Evolutionary conservation across 1,284 basidiomycete genomes (phyloP), one percentile per base, ranked within the genome.

Genomic region (Fomitopsis schrenkii): DNA sequence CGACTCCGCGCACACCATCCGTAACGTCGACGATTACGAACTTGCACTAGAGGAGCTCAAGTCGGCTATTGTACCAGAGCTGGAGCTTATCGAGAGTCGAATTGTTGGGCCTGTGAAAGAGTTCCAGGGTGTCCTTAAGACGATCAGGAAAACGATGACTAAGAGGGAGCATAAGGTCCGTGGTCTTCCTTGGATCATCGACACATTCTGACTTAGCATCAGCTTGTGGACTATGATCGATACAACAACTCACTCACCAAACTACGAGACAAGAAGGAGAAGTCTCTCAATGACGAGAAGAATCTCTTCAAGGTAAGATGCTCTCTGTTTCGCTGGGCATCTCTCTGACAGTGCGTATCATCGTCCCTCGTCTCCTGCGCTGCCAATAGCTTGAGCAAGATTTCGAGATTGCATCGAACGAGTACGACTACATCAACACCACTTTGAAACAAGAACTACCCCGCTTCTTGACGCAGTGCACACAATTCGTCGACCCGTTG

Each of bases 401-500:
- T 70, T 98, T 94, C 70, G 97, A 99, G 75, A 78, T 91, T 58
- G 95, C 97, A 1, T 90, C 93, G 0, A 93, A 91, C 64, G 97
- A 99, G 72, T 99, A 98, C 69, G 97, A 99, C 69, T 94, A 93
- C 74, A 95, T 97, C 79, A 99, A 99, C 77, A 91, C 83, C 64
- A 83, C 92, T 6, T 79, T 98, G 77, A 99, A 99, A 80, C 83
- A 86, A 61, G 97, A 99, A 71, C 81, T 99, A 38, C 96, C 97
- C 1, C 84, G 86, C 19, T 98, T 99, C 80, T 88, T 99, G 80
- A 83, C 83, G 35, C 84, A 98, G 70, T 84, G 91, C 1, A 91
- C 93, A 1, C 85, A 90, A 63, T 98, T 98, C 77, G 93, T 99
- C 72, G 92, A 97, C 66, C 97, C 97, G 1, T 80, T 99, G 15